These are phyloP conservation scores for Aspergillus unguis DNA, from an alignment of 2,329 filamentous ascomycete species.

Conservation along the genomic window DNA sequence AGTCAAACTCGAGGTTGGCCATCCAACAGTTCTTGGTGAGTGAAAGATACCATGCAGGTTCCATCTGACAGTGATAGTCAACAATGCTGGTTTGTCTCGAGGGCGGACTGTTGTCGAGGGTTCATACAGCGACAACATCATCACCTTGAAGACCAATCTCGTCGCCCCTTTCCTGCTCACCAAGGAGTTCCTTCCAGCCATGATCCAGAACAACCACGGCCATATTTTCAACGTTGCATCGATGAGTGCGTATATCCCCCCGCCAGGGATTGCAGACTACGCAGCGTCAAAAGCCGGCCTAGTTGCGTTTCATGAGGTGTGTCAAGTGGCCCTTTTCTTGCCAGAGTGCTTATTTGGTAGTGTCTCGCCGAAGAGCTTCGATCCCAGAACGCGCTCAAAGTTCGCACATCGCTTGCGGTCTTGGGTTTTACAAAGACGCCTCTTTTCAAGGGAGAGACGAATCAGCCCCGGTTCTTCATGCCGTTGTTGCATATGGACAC, in stretches of 20 bases:
- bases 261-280: conserved; percentile 24
- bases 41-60: not conserved
- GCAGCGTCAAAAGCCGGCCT: conserved; percentile 25
- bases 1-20: conserved; percentile 34
- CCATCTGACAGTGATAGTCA: conserved; percentile 13
- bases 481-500: conserved; percentile 26
- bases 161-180: conserved; percentile 21
- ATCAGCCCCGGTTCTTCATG: conserved; percentile 22
- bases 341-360: not conserved
- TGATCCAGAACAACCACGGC: conserved; percentile 23
- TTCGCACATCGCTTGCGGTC: conserved; percentile 21
- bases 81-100: conserved; percentile 21
- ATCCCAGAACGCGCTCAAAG: conserved; percentile 12
- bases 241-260: conserved; percentile 25
- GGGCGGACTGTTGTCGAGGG: conserved; percentile 14
- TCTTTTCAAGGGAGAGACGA: conserved; percentile 24
- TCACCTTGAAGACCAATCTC: conserved; percentile 22
- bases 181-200: conserved; percentile 22
- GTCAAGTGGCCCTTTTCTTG: not conserved
- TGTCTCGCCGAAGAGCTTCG: conserved; percentile 17
- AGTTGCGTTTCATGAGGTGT: conserved; percentile 23
- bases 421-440: conserved; percentile 26
- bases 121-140: conserved; percentile 17
- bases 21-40: conserved; percentile 28
- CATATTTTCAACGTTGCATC: conserved; percentile 24